Conservation (phyloP, 2,329 filamentous ascomycete genomes). For the Nothopassalora personata region DNA sequence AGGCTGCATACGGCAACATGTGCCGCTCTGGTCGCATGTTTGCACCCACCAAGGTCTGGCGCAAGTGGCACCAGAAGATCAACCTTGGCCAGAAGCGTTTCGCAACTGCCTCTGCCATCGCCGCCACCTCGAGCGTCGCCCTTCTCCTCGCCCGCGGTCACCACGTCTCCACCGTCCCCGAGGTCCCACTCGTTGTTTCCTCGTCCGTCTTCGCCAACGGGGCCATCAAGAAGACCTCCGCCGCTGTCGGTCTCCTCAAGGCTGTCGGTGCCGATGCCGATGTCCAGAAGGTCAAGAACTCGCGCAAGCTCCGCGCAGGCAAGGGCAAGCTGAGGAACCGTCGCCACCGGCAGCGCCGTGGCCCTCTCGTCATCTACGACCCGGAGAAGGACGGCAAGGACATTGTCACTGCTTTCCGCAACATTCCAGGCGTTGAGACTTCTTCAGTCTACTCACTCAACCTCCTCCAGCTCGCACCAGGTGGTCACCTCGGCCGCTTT, state of each 20-base stretch:
- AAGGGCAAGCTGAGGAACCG: constrained; percentile 99
- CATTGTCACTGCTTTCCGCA: constrained; percentile 91
- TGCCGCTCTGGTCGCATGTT: constrained; percentile 99
- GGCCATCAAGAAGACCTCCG: constrained; percentile 80
- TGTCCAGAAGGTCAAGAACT: constrained; percentile 90
- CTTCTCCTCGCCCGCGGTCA: constrained; percentile 96
- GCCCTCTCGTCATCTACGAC: constrained; percentile 96
- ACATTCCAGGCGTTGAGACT: constrained; percentile 97
- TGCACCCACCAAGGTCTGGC: constrained; percentile 99
- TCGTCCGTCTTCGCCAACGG: constrained; percentile 78
- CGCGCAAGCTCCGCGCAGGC: constrained; percentile 94
- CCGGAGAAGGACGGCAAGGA: constrained; percentile 92
- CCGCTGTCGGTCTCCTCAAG: constrained; percentile 80
- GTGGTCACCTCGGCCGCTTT: constrained; percentile 98
- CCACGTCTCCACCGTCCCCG: constrained; percentile 84
- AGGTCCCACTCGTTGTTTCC: constrained; percentile 95
- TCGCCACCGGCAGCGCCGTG: constrained; percentile 94
- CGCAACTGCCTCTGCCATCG: constrained; percentile 93
- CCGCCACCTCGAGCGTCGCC: constrained; percentile 89
- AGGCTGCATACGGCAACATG: constrained; percentile 99
- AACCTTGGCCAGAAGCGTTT: constrained; percentile 99
- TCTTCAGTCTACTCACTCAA: constrained; percentile 89
- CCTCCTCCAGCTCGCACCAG: constrained; percentile 97
- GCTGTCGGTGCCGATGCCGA: constrained; percentile 85
- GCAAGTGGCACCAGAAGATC: constrained; percentile 99